Percentiles rank a stretch among this genome's conserved stretches.
Conservation (phyloP, 331 rosid genomes). For the Malus hybrid region DNA sequence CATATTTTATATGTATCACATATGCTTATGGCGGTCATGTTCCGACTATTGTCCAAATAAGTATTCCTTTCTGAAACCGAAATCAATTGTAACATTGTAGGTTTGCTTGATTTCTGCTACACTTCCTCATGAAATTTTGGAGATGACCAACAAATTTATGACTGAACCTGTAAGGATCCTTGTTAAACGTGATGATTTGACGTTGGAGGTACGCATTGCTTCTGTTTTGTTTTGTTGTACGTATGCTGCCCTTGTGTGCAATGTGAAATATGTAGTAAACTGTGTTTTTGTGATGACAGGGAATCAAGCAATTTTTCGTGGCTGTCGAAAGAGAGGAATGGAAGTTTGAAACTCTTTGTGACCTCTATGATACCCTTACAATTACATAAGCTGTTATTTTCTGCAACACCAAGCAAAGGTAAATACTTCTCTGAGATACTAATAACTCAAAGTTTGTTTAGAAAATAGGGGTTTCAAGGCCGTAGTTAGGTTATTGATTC, state of each 20-base stretch:
- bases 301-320: constrained; percentile 96
- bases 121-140: constrained; percentile 97
- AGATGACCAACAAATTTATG: constrained; percentile 93
- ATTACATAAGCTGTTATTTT: constrained; percentile 79
- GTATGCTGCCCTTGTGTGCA: constrained; percentile 9
- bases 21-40: not conserved
- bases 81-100: constrained; percentile 30
- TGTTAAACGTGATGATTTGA: constrained; percentile 98
- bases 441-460: not conserved
- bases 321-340: constrained; percentile 97
- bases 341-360: constrained; percentile 95
- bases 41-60: no score
- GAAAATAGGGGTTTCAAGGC: not conserved
- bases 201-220: constrained; percentile 63
- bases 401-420: constrained; percentile 95
- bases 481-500: not conserved
- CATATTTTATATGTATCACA: not conserved
- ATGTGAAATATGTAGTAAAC: constrained; percentile 8
- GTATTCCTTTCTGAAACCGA: not conserved
- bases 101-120: constrained; percentile 28
- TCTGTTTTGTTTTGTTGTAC: not conserved
- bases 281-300: constrained; percentile 40
- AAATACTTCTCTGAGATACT: not conserved
- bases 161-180: constrained; percentile 95
- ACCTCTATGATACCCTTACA: constrained; percentile 56